A percentile compares a stretch with the other conserved stretches of the same genome.
These are phyloP conservation scores for Kwoniella pini DNA, from an alignment of 768 basidiomycete species.

Conservation along the genomic window DNA sequence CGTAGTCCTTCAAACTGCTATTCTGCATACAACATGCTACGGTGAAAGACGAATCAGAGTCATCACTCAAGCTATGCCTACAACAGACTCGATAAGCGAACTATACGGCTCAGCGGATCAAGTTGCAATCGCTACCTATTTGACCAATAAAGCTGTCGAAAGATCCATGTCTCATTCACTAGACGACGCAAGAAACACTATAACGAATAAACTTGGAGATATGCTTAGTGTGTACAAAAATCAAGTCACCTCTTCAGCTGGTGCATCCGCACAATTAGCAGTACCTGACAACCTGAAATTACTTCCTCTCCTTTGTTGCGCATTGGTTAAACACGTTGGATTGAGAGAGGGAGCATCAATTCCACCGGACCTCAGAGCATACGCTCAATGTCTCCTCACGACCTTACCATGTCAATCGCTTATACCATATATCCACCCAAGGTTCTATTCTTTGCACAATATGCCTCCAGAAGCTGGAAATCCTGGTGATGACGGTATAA, in stretches of 20 bases:
- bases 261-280: constrained; percentile 90
- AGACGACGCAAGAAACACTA: constrained; percentile 83
- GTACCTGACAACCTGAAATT: constrained; percentile 92
- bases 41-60: constrained; percentile 84
- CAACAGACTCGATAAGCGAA: constrained; percentile 83
- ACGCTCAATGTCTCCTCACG: constrained; percentile 87
- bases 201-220: constrained; percentile 79
- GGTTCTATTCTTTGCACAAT: constrained; percentile 92
- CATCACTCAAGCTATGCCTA: constrained; percentile 81
- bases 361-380: constrained; percentile 92
- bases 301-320: constrained; percentile 85
- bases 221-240: constrained; percentile 86
- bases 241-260: constrained; percentile 84
- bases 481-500: constrained; percentile 75
- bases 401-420: constrained; percentile 87
- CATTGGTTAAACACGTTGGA: constrained; percentile 92
- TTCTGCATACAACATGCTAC: constrained; percentile 90
- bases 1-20: constrained; percentile 91
- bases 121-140: constrained; percentile 75
- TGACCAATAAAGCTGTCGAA: constrained; percentile 92
- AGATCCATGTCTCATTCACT: constrained; percentile 78
- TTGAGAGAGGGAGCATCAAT: constrained; percentile 95
- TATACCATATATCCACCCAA: constrained; percentile 90
- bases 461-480: constrained; percentile 86
- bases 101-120: constrained; percentile 88